These are phyloP conservation scores for Fomes fomentarius DNA, from an alignment of 1,284 basidiomycete species.

Conservation along the genomic window DNA sequence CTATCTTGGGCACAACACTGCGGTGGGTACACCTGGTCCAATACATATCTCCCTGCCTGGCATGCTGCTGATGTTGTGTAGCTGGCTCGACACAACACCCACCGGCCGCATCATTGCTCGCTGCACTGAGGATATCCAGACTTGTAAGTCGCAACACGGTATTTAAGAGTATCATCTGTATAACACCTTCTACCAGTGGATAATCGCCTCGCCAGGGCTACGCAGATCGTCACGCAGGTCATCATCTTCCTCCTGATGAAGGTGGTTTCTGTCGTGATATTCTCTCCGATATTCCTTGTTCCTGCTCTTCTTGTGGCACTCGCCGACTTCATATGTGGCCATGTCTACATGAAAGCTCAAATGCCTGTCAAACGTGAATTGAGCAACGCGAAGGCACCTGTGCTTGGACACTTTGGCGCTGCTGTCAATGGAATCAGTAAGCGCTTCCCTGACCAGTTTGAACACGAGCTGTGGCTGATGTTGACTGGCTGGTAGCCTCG, in stretches of 20 bases:
- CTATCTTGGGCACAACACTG: constrained; percentile 60
- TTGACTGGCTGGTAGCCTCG: constrained; percentile 52
- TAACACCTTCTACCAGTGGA: no score
- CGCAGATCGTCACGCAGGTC: constrained; percentile 30
- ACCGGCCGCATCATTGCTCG: constrained; percentile 60
- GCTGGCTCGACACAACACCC: constrained; percentile 62
- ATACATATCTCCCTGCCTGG: background rate
- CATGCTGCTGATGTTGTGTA: constrained; percentile 29
- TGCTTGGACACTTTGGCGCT: constrained; percentile 71
- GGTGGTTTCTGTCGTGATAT: constrained; percentile 42
- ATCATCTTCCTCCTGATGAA: constrained; percentile 40
- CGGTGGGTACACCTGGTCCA: constrained; percentile 36
- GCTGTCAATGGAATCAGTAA: constrained; percentile 66
- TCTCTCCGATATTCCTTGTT: constrained; percentile 46
- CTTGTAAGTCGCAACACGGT: constrained; percentile 35
- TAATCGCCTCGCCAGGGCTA: background rate
- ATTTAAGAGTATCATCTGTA: no score
- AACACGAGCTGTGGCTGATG: no score
- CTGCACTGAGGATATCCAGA: constrained; percentile 61
- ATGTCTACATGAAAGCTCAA: constrained; percentile 69
- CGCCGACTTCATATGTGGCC: constrained; percentile 46
- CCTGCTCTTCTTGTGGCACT: constrained; percentile 44
- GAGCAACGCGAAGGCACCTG: constrained; percentile 66
- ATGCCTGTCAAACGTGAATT: constrained; percentile 76
- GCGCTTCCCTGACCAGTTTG: no score